Percentiles rank a stretch among this genome's conserved stretches.
Conservation (phyloP, 2,329 filamentous ascomycete genomes). For the Penicillium sp. region DNA sequence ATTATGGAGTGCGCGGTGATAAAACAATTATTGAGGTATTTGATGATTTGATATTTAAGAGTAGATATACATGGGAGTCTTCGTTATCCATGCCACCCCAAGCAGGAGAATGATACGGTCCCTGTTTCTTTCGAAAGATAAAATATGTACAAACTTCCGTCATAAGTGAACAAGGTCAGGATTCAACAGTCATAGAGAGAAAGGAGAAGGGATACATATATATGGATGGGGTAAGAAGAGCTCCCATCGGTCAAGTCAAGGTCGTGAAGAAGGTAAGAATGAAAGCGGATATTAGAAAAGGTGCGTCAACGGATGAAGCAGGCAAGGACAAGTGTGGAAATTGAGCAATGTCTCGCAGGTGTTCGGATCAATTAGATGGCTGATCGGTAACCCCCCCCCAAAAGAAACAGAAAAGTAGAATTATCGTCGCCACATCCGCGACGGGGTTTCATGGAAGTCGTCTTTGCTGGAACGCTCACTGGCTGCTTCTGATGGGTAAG, state of each 20-base stretch:
- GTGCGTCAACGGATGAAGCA: background rate
- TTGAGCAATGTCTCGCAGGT: background rate
- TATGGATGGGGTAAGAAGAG: background rate
- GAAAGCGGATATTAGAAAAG: constrained; percentile 7
- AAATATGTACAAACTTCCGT: constrained; percentile 27
- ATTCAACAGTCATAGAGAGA: constrained; percentile 5
- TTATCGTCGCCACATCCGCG: constrained; percentile 37
- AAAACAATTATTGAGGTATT: background rate
- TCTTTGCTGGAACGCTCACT: constrained; percentile 40
- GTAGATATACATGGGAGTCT: constrained; percentile 21
- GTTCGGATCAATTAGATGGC: background rate
- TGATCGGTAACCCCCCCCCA: background rate
- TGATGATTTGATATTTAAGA: constrained; percentile 6
- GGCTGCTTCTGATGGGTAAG: constrained; percentile 33
- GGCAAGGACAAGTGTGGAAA: background rate
- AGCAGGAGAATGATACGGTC: background rate
- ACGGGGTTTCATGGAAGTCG: constrained; percentile 26
- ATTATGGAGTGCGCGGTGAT: background rate
- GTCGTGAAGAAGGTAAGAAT: constrained; percentile 3
- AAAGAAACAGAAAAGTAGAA: background rate
- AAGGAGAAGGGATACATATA: background rate
- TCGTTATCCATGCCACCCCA: constrained; percentile 13
- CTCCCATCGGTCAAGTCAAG: constrained; percentile 3
- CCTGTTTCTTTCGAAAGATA: constrained; percentile 5
- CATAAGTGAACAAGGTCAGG: constrained; percentile 6